phyloP scores from a whole-genome alignment of 768 basidiomycete genomes.

The Leccinum subgranulosum region DNA sequence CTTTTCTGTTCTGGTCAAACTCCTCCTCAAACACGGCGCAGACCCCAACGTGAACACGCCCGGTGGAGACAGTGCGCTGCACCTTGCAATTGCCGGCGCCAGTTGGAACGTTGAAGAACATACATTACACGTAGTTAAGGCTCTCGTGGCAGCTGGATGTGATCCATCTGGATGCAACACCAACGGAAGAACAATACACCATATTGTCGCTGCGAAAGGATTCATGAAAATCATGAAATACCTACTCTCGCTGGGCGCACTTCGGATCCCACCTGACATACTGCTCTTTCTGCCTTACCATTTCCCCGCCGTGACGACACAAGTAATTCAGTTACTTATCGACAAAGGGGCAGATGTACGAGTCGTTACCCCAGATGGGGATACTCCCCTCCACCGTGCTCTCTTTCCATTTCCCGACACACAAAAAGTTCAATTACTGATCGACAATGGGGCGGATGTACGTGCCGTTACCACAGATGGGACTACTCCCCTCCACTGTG shows the following conservation, averaged over 20 bases:
- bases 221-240: neutral
- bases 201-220: rapidly evolving
- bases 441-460: no score
- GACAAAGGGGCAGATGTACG: neutral
- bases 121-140: neutral
- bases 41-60: neutral
- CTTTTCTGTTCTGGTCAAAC: neutral
- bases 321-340: neutral
- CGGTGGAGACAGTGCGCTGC: neutral
- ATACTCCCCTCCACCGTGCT: no score
- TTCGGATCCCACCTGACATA: neutral
- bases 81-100: no score
- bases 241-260: neutral
- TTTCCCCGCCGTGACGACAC: neutral
- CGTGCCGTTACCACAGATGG: no score
- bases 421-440: no score
- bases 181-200: neutral
- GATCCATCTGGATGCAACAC: neutral
- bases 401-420: no score
- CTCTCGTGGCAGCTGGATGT: neutral
- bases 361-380: no score
- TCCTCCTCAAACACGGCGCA: neutral
- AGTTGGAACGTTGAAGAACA: no score
- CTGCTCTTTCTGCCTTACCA: neutral
- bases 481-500: no score